Evolutionary conservation across 106 monocot genomes (phyloP).

Genomic region (Triglochin maritima): DNA sequence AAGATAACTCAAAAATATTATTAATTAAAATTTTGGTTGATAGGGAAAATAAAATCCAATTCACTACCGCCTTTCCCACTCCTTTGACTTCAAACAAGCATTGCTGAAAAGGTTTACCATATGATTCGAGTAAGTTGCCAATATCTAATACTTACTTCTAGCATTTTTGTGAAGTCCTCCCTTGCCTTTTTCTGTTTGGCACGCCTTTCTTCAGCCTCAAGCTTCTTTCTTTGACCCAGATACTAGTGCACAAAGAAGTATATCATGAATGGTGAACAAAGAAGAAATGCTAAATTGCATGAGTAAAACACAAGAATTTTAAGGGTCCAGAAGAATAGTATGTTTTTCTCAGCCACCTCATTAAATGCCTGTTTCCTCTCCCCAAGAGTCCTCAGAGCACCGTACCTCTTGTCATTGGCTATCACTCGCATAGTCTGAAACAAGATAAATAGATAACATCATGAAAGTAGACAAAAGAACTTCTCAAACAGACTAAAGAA

Average conservation of each 20-base stretch:
- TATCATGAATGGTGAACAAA: not conserved
- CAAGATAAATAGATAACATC: not conserved
- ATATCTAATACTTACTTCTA: slow-evolving; percentile 41
- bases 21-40: too few relatives aligned
- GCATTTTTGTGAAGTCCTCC: slow-evolving; percentile 86
- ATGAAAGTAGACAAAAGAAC: not conserved
- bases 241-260: slow-evolving; percentile 37
- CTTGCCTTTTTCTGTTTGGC: slow-evolving; percentile 82
- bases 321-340: too few relatives aligned
- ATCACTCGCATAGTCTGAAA: slow-evolving; percentile 89
- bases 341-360: slow-evolving; percentile 41
- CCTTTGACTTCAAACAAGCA: too few relatives aligned
- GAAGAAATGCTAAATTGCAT: too few relatives aligned
- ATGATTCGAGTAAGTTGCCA: too few relatives aligned
- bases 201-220: slow-evolving; percentile 77
- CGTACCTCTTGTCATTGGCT: slow-evolving; percentile 92
- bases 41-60: too few relatives aligned
- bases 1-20: too few relatives aligned
- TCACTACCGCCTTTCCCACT: too few relatives aligned
- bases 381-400: slow-evolving; percentile 82
- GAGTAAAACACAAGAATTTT: too few relatives aligned
- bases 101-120: too few relatives aligned
- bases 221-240: slow-evolving; percentile 87
- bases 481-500: not conserved
- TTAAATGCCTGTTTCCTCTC: slow-evolving; percentile 99